Conservation (phyloP, 176 grass and related monocot genomes). For the Avena sativa region DNA sequence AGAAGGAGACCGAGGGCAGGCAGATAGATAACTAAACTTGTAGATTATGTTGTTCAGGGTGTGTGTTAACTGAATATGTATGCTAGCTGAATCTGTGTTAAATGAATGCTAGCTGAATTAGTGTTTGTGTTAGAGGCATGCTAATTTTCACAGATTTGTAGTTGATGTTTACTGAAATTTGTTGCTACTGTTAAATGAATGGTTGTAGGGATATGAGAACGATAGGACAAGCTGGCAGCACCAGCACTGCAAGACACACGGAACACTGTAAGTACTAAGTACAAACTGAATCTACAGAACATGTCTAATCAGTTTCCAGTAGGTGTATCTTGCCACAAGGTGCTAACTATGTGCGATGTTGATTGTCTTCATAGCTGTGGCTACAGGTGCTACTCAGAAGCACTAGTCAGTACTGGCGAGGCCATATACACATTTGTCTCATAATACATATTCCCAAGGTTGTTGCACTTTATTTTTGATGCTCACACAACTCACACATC, state of each 20-base stretch:
- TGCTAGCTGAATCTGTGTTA: no score
- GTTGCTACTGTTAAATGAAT: no score
- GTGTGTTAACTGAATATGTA: no score
- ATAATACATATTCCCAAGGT: not conserved
- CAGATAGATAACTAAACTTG: no score
- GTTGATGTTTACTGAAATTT: no score
- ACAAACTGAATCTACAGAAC: slow-evolving; percentile 12
- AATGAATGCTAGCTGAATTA: no score
- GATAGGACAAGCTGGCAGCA: not conserved
- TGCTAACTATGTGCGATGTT: not conserved
- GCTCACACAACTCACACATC: slow-evolving; percentile 1
- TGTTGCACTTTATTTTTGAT: not conserved
- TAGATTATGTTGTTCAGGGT: no score
- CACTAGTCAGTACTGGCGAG: not conserved
- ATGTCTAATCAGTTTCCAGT: not conserved
- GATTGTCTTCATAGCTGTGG: slow-evolving; percentile 5
- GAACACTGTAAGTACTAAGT: not conserved
- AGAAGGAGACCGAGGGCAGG: no score
- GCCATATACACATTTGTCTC: not conserved
- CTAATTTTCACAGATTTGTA: no score
- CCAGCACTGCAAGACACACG: not conserved
- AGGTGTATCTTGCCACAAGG: not conserved
- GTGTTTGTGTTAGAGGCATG: no score
- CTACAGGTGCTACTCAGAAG: not conserved
- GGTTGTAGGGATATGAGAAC: no score